Conservation (phyloP, 2,329 filamentous ascomycete species). For the Endoconidiophora laricicola region DNA sequence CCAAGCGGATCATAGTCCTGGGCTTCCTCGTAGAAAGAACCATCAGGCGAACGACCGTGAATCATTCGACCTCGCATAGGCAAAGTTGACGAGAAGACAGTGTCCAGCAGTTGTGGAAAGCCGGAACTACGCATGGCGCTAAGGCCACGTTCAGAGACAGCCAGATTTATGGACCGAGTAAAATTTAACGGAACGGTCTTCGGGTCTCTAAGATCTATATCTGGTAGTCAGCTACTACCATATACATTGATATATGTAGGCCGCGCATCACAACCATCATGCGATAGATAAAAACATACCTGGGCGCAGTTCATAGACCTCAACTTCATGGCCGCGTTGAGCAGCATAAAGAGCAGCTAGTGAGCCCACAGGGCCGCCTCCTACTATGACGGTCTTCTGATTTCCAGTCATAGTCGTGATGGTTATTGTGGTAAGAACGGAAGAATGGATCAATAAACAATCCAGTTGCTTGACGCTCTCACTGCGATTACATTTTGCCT, state of each 20-base stretch:
- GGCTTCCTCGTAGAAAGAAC: constrained; percentile 55
- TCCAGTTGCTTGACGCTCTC: too few species aligned
- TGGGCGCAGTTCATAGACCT: constrained; percentile 82
- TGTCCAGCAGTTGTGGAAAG: constrained; percentile 49
- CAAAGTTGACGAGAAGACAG: constrained; percentile 62
- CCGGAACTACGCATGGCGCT: constrained; percentile 64
- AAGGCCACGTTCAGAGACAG: constrained; percentile 84
- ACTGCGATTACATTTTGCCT: too few species aligned
- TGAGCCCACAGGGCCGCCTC: constrained; percentile 84
- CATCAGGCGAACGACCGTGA: constrained; percentile 50
- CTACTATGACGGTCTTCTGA: constrained; percentile 68
- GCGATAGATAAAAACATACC: constrained; percentile 40
- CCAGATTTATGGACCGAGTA: constrained; percentile 95
- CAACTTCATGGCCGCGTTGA: constrained; percentile 70
- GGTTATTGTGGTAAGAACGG: not conserved
- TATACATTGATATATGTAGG: too few species aligned
- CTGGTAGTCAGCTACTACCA: not conserved
- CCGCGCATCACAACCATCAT: too few species aligned
- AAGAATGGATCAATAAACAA: too few species aligned
- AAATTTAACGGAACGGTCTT: constrained; percentile 79
- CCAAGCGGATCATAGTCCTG: constrained; percentile 86
- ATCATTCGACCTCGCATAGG: constrained; percentile 97
- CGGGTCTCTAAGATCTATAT: constrained; percentile 66
- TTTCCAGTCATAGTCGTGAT: not conserved
- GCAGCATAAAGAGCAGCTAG: constrained; percentile 88